phyloP scores from a whole-genome alignment of 2,329 filamentous ascomycete species.

The Diaporthe citriasiana region DNA sequence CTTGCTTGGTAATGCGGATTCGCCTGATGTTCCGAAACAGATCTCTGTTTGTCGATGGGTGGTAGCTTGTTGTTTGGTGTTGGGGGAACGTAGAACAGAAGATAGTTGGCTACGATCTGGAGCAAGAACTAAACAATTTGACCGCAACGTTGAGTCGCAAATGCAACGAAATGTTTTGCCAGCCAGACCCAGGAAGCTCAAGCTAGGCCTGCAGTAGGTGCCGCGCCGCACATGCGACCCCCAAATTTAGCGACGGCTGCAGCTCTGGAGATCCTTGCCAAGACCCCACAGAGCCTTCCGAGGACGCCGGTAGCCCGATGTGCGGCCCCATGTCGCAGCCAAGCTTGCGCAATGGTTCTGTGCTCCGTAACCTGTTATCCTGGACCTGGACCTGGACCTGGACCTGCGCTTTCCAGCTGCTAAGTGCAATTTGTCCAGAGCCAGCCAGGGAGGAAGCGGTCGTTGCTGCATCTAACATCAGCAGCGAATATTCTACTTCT shows the following conservation, averaged over 20 bases:
- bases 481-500: slow-evolving; percentile 2
- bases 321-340: slow-evolving; percentile 32
- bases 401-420: slow-evolving; percentile 18
- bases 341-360: slow-evolving; percentile 40
- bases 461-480: slow-evolving; percentile 10
- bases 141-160: neutral
- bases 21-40: slow-evolving; percentile 3
- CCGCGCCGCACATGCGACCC: slow-evolving; percentile 20
- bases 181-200: slow-evolving; percentile 7
- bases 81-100: neutral
- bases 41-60: neutral
- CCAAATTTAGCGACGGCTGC: slow-evolving; percentile 37
- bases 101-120: neutral
- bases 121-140: slow-evolving; percentile 7
- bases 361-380: slow-evolving; percentile 11
- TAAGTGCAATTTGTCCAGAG: slow-evolving; percentile 41
- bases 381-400: slow-evolving; percentile 17
- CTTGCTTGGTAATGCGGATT: neutral
- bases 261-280: slow-evolving; percentile 37
- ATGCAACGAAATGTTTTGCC: slow-evolving; percentile 38
- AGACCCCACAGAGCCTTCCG: slow-evolving; percentile 30
- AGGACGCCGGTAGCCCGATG: slow-evolving; percentile 16
- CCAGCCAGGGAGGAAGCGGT: slow-evolving; percentile 32
- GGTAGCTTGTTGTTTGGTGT: neutral
- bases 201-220: slow-evolving; percentile 12